These are phyloP conservation scores for Phytophthora crassamura DNA, from an alignment of 352 stramenopile genomes.

Conservation along the genomic window DNA sequence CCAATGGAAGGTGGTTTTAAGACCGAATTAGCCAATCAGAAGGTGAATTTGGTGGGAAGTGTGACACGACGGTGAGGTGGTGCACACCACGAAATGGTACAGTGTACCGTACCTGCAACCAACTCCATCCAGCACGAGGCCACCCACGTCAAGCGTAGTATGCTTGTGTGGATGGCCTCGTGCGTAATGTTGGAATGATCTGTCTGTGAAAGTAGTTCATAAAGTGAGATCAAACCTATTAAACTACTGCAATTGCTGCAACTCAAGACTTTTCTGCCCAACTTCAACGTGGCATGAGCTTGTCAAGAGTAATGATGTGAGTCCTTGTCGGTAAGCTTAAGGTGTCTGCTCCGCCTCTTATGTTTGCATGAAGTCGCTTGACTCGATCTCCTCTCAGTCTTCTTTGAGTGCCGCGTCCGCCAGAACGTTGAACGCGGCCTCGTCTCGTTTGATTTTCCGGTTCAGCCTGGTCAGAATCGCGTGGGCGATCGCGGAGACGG, in stretches of 20 bases:
- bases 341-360: too few species aligned
- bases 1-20: slow-evolving; percentile 9
- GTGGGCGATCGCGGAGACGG: neutral
- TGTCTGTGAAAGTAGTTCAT: too few species aligned
- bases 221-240: too few species aligned
- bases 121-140: too few species aligned
- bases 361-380: too few species aligned
- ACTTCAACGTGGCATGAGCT: neutral
- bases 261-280: neutral
- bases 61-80: slow-evolving; percentile 5
- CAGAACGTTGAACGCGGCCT: slow-evolving; percentile 2
- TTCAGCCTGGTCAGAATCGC: slow-evolving; percentile 1
- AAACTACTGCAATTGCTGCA: too few species aligned
- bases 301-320: too few species aligned
- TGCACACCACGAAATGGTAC: slow-evolving; percentile 7
- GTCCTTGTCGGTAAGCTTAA: too few species aligned
- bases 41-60: neutral
- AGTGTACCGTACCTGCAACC: neutral
- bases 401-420: neutral
- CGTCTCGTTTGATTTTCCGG: slow-evolving; percentile 15
- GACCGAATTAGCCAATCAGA: slow-evolving; percentile 11
- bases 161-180: too few species aligned
- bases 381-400: neutral
- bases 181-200: too few species aligned
- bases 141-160: too few species aligned